Conservation (phyloP, 129 eudicot species). For the Centella asiatica region DNA sequence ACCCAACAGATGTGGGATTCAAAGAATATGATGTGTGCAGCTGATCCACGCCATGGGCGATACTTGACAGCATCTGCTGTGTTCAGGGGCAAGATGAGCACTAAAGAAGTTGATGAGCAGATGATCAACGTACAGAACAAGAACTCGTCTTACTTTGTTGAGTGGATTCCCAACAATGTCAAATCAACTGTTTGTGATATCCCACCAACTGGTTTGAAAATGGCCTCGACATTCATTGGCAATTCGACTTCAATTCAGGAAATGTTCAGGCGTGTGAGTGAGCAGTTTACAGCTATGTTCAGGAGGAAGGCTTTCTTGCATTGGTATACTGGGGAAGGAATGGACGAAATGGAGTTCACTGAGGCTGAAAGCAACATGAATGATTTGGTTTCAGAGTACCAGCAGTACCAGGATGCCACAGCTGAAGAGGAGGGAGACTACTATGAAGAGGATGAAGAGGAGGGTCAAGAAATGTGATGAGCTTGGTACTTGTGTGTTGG, state of each 20-base stretch:
- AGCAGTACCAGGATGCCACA: conserved; percentile 53
- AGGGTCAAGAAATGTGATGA: conserved; percentile 12
- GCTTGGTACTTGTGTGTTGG: too few relatives aligned
- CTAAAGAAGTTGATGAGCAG: conserved; percentile 67
- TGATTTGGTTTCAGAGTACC: conserved; percentile 46
- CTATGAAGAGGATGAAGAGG: conserved; percentile 39
- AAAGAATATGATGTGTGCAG: conserved; percentile 82
- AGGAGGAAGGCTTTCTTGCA: conserved; percentile 60
- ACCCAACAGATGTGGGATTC: conserved; percentile 86
- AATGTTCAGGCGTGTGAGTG: conserved; percentile 66
- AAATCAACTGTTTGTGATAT: conserved; percentile 51
- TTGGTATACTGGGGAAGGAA: conserved; percentile 56
- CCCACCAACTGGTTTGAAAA: conserved; percentile 39
- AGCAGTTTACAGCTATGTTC: conserved; percentile 57
- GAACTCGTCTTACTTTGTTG: conserved; percentile 49
- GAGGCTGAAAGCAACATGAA: conserved; percentile 53
- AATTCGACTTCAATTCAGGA: conserved; percentile 61
- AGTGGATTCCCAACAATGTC: conserved; percentile 54
- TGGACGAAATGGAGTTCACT: conserved; percentile 61
- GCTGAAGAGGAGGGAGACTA: conserved; percentile 52
- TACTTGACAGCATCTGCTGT: conserved; percentile 71
- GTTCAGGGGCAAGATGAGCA: conserved; percentile 74
- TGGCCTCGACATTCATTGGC: conserved; percentile 49
- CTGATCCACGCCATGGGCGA: conserved; percentile 70
- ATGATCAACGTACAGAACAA: conserved; percentile 55